Conservation (phyloP, 139 green algal species). For the Mesotaenium endlicherianum region DNA sequence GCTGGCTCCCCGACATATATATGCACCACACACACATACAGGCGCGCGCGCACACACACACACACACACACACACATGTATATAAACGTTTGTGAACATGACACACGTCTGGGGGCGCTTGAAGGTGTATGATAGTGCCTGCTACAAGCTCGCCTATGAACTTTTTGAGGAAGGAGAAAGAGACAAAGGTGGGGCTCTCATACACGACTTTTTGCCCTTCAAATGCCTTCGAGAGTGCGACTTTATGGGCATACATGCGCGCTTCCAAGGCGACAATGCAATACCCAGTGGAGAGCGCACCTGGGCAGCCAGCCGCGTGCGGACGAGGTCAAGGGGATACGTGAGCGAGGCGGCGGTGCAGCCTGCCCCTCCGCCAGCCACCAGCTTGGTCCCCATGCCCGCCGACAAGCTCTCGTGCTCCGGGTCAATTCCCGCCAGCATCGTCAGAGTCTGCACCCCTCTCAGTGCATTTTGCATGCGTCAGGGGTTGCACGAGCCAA, state of each 20-base stretch:
- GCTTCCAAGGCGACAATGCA: too few relatives aligned
- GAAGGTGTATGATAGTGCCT: too few relatives aligned
- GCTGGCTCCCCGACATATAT: not conserved
- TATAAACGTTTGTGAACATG: not conserved
- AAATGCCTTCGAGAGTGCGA: too few relatives aligned
- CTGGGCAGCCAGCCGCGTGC: constrained; percentile 70
- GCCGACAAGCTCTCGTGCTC: constrained; percentile 23
- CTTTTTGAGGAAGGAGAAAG: too few relatives aligned
- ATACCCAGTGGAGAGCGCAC: too few relatives aligned
- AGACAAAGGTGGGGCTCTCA: too few relatives aligned
- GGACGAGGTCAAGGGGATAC: constrained; percentile 91
- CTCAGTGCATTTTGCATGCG: too few relatives aligned
- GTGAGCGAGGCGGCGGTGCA: constrained; percentile 78
- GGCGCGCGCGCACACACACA: not conserved
- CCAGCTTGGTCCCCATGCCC: constrained; percentile 51
- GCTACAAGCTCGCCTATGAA: too few relatives aligned
- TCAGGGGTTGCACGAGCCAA: too few relatives aligned
- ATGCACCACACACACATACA: not conserved
- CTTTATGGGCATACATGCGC: too few relatives aligned
- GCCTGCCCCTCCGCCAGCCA: constrained; percentile 73
- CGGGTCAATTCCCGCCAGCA: not conserved
- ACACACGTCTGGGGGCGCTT: too few relatives aligned
- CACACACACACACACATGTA: not conserved
- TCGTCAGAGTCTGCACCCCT: constrained; percentile 5
- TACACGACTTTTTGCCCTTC: too few relatives aligned